Conservation (phyloP, 805 yeast genomes). For the Torulaspora gathmanii region DNA sequence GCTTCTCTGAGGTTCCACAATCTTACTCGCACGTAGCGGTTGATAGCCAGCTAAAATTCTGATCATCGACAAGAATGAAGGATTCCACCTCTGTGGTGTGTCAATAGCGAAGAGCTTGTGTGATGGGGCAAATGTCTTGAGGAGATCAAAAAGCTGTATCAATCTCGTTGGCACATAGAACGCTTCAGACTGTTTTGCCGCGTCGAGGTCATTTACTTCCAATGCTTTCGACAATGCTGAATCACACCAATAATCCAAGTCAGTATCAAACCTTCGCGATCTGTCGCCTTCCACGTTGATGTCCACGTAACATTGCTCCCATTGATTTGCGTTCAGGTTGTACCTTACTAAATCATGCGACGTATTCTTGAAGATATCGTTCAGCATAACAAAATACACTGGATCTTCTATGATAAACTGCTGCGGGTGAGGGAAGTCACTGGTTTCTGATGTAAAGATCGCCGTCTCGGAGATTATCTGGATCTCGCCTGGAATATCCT, state of each 20-base stretch:
- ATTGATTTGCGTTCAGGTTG: slow-evolving; percentile 6
- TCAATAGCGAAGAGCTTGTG: slow-evolving; percentile 29
- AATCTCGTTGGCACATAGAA: slow-evolving; percentile 28
- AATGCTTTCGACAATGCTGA: slow-evolving; percentile 14
- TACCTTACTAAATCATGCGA: slow-evolving; percentile 29
- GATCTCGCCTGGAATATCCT: slow-evolving; percentile 22
- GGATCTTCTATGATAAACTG: slow-evolving; percentile 28
- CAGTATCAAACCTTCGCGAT: slow-evolving; percentile 11
- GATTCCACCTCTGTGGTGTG: slow-evolving; percentile 20
- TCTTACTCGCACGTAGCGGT: slow-evolving; percentile 11
- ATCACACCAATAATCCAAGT: slow-evolving; percentile 28
- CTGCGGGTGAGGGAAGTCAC: slow-evolving; percentile 1
- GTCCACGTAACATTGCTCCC: slow-evolving; percentile 31
- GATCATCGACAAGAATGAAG: slow-evolving; percentile 11
- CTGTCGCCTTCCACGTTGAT: slow-evolving; percentile 8
- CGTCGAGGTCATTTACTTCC: slow-evolving; percentile 2
- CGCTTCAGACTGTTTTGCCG: slow-evolving; percentile 2
- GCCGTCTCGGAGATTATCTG: slow-evolving; percentile 17
- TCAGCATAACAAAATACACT: slow-evolving; percentile 27
- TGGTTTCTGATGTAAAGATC: slow-evolving; percentile 13
- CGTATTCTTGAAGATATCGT: slow-evolving; percentile 27
- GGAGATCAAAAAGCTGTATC: slow-evolving; percentile 24
- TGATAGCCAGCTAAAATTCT: slow-evolving; percentile 7
- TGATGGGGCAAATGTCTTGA: slow-evolving; percentile 25
- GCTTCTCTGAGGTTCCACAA: slow-evolving; percentile 11